phyloP scores from a whole-genome alignment of 805 yeast species.

The Metschnikowia drakensbergensis region DNA sequence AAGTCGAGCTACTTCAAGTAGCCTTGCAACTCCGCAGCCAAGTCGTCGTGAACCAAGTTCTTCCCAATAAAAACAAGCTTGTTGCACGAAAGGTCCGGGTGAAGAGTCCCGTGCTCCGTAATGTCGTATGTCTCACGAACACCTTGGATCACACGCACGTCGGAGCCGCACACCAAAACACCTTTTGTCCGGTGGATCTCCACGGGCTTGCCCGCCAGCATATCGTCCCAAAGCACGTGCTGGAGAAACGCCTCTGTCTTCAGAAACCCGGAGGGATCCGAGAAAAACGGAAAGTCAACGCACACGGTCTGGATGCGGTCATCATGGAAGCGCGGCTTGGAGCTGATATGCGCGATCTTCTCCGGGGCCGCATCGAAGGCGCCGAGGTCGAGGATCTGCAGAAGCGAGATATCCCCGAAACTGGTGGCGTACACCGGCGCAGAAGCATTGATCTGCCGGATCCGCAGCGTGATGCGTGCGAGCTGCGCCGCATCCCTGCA shows the following conservation, averaged over 20 bases:
- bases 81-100: slow-evolving; percentile 39
- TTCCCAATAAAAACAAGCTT: slow-evolving; percentile 79
- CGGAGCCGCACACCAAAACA: slow-evolving; percentile 41
- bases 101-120: slow-evolving; percentile 41
- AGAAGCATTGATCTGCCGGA: slow-evolving; percentile 57
- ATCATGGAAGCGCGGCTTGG: slow-evolving; percentile 31
- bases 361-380: slow-evolving; percentile 54
- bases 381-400: slow-evolving; percentile 67
- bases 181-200: slow-evolving; percentile 88
- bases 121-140: slow-evolving; percentile 91
- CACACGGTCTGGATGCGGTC: slow-evolving; percentile 35
- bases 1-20: too few relatives aligned
- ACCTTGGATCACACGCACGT: slow-evolving; percentile 73
- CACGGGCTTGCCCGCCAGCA: slow-evolving; percentile 37
- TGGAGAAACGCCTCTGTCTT: slow-evolving; percentile 64
- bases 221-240: slow-evolving; percentile 68
- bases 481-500: slow-evolving; percentile 25
- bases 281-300: slow-evolving; percentile 44
- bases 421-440: slow-evolving; percentile 66
- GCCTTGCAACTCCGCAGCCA: slow-evolving; percentile 29
- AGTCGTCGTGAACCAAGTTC: slow-evolving; percentile 39
- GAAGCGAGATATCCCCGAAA: slow-evolving; percentile 71
- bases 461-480: slow-evolving; percentile 31
- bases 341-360: slow-evolving; percentile 17
- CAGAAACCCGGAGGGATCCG: slow-evolving; percentile 33